These are phyloP conservation scores for Paraphaeosphaeria sporulosa DNA, from an alignment of 2,329 filamentous ascomycete genomes.

Conservation along the genomic window DNA sequence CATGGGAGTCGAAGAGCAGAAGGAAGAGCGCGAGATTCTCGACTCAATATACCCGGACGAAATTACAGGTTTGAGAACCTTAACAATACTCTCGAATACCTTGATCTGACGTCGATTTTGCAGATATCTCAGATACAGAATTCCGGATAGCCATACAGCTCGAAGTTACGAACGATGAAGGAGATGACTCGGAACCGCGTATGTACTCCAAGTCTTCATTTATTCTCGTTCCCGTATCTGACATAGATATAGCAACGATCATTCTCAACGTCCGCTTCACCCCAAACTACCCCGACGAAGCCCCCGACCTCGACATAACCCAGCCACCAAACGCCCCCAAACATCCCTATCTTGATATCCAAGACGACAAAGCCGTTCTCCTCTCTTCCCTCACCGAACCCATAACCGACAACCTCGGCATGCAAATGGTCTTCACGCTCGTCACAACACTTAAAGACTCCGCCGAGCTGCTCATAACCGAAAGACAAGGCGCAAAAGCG, in stretches of 20 bases:
- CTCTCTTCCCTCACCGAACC: constrained; percentile 75
- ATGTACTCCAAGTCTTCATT: constrained; percentile 20
- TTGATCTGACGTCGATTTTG: constrained; percentile 24
- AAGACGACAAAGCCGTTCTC: constrained; percentile 78
- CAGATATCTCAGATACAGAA: constrained; percentile 89
- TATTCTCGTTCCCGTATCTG: neutral
- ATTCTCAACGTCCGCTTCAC: constrained; percentile 88
- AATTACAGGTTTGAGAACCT: constrained; percentile 75
- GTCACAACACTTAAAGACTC: constrained; percentile 87
- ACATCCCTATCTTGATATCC: constrained; percentile 78
- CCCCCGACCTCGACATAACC: constrained; percentile 81
- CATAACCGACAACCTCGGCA: constrained; percentile 91
- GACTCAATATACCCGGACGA: constrained; percentile 98
- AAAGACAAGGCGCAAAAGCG: constrained; percentile 72
- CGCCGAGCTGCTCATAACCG: constrained; percentile 83
- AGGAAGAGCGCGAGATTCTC: constrained; percentile 95
- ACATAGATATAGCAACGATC: constrained; percentile 63
- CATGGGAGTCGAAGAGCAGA: constrained; percentile 79
- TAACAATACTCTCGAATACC: neutral
- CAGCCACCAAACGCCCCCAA: constrained; percentile 73
- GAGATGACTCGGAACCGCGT: constrained; percentile 67
- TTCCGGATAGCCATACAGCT: constrained; percentile 87
- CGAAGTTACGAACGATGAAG: constrained; percentile 73
- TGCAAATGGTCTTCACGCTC: constrained; percentile 96
- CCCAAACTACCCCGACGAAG: constrained; percentile 87